phyloP scores from a whole-genome alignment of 2,329 filamentous ascomycete genomes.

The Colletotrichum filicis region DNA sequence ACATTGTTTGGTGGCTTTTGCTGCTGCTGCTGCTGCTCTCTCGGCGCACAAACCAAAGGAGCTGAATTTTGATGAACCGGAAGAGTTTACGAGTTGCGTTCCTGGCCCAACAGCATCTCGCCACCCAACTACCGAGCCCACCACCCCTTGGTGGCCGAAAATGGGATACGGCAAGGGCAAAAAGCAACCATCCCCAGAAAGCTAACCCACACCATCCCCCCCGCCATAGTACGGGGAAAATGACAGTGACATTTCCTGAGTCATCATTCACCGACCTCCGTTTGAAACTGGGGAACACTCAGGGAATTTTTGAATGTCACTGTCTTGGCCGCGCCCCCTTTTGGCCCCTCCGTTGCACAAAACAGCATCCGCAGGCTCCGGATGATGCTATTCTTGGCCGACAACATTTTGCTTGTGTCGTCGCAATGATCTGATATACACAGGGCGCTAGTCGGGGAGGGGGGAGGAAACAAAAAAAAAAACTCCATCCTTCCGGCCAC shows the following conservation, averaged over 20 bases:
- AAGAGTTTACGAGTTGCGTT: conserved; percentile 14
- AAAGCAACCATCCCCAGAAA: conserved; percentile 12
- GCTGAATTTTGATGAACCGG: neutral
- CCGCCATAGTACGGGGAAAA: conserved; percentile 24
- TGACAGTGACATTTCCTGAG: conserved; percentile 8
- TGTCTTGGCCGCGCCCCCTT: neutral
- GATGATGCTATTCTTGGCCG: neutral
- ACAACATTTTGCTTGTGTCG: conserved; percentile 3
- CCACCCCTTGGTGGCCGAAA: conserved; percentile 4
- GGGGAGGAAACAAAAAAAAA: neutral
- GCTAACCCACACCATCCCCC: conserved; percentile 10
- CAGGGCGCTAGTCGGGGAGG: neutral
- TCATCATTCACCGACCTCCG: conserved; percentile 2
- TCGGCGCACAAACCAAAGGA: neutral
- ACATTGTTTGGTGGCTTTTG: neutral
- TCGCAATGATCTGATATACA: neutral
- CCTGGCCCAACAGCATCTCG: conserved; percentile 28
- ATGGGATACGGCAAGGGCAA: neutral
- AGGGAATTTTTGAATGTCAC: neutral
- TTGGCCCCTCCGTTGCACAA: neutral
- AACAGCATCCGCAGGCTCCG: conserved; percentile 20
- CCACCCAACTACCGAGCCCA: conserved; percentile 32
- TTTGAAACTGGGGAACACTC: conserved; percentile 9
- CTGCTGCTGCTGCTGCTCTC: neutral
- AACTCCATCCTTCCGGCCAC: neutral